These are phyloP conservation scores for Wickerhamiella sergipiensis DNA, from an alignment of 805 yeast genomes.

Conservation along the genomic window DNA sequence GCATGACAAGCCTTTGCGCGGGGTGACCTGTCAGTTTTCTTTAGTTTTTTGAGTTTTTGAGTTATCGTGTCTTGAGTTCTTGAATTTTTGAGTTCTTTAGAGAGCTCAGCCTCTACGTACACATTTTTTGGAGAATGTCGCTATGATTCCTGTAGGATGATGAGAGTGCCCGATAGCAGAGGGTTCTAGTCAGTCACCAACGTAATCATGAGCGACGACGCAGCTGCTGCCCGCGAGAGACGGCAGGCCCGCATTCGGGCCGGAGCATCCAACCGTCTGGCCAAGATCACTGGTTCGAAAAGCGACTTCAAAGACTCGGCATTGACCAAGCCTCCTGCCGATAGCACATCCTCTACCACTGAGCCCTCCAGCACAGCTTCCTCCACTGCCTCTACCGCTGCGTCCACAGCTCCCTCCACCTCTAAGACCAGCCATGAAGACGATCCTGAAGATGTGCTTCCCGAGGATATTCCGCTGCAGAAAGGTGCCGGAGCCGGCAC, in stretches of 20 bases:
- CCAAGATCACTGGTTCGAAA: conserved; percentile 20
- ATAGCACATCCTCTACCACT: neutral
- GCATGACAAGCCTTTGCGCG: no score
- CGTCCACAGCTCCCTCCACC: neutral
- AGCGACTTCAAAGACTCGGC: neutral
- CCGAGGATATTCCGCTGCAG: neutral
- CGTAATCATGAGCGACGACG: neutral
- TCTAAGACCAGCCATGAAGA: neutral
- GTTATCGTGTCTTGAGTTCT: no score
- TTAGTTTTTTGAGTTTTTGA: no score
- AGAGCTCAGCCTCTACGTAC: no score
- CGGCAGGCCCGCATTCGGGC: conserved; percentile 22
- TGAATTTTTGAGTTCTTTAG: no score
- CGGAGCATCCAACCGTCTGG: conserved; percentile 20
- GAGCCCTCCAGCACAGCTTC: no score
- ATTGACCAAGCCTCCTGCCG: neutral
- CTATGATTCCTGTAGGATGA: no score
- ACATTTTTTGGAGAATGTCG: no score
- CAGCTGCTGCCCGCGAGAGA: conserved; percentile 17
- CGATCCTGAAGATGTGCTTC: neutral
- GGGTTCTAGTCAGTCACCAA: no score
- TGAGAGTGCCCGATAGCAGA: no score
- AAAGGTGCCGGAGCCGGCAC: neutral
- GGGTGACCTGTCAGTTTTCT: no score
- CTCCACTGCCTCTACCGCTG: neutral